Base-by-base conservation (phyloP, 495 filamentous ascomycete species). In the Penicillium cataractarum region DNA sequence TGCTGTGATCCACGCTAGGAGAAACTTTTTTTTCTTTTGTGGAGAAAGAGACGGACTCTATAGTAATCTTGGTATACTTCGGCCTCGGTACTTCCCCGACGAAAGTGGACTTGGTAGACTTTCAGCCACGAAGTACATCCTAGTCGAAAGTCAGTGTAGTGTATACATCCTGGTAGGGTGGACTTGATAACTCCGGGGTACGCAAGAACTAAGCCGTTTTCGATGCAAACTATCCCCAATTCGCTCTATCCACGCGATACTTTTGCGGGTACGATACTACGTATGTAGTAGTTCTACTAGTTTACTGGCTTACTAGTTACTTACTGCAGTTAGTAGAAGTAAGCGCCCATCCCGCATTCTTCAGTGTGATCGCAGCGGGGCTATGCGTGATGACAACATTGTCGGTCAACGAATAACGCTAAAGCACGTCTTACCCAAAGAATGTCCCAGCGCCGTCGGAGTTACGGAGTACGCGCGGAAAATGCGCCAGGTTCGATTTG, bases 371-470 rank as follows among this genome's bases (percentile, higher is more conserved):
- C 15, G 15, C 4, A 10, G 35, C 13, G 35, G 46, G 46, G 46
- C 2, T 9, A 50, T 50, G 24, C 46, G 15, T 50, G 46, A 50
- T 50, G 46, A 50, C 46, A 50, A 50, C 24, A 29, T 50, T 10
- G 46, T 29, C 22, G 5, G 46, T 26, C 24, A 13, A 49, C 46
- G 46, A 49, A 50, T 27, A 7, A 27, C 13, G 26, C 46, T 50
- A 50, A 50, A 17, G 46, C 46, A 50, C 22, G 46, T 2, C 40
- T 2, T 3, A 19, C 19, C 40, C n/a, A 19, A 22, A 46, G 3
- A 15, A 12, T 29, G 15, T 24, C 22, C 22, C 46, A 27, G 24
- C 24, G 5, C 46, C 46, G 46, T 50, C 46, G 46, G 46, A 50
- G 24, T n/a, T 50, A 26, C 22, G 26, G 22, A 21, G 12, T 17